phyloP scores from a whole-genome alignment of 352 stramenopile genomes.

The Phytopythium cucurbitacearum region DNA sequence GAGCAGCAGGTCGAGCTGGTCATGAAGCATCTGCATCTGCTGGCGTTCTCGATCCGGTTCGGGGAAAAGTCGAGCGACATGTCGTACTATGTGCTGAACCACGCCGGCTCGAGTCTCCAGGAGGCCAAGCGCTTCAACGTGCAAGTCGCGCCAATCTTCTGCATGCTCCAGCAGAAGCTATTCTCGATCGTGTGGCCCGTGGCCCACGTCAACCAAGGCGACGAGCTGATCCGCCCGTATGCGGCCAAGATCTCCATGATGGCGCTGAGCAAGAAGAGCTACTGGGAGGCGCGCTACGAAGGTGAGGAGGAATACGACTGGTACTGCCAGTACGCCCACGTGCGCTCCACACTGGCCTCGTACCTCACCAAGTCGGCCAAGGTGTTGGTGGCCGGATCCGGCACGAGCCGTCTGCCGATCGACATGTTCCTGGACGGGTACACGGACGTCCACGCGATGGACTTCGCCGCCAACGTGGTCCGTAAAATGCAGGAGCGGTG shows the following conservation, averaged over 20 bases:
- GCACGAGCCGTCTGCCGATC: constrained; percentile 40
- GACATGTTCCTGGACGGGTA: constrained; percentile 47
- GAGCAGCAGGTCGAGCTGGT: constrained; percentile 14
- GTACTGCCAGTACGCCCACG: constrained; percentile 49
- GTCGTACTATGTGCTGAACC: constrained; percentile 52
- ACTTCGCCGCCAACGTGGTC: constrained; percentile 52
- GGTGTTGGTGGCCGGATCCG: constrained; percentile 41
- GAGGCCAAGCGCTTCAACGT: constrained; percentile 37
- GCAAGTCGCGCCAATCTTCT: constrained; percentile 44
- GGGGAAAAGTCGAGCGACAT: constrained; percentile 31
- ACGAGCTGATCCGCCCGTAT: constrained; percentile 32
- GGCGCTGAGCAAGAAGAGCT: constrained; percentile 53
- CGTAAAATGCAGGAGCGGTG: constrained; percentile 36
- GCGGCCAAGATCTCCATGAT: constrained; percentile 55
- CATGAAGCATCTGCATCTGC: constrained; percentile 30
- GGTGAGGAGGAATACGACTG: constrained; percentile 51
- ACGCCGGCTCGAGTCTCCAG: constrained; percentile 29
- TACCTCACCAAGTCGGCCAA: constrained; percentile 23
- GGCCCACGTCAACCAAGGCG: constrained; percentile 18
- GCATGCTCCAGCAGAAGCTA: constrained; percentile 35
- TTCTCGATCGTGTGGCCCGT: constrained; percentile 45
- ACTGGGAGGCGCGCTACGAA: constrained; percentile 50
- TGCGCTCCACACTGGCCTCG: constrained; percentile 27
- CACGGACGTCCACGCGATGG: constrained; percentile 38
- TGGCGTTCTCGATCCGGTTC: constrained; percentile 50